These are phyloP conservation scores for Agaricus bisporus DNA, from an alignment of 768 basidiomycete species.

Conservation along the genomic window DNA sequence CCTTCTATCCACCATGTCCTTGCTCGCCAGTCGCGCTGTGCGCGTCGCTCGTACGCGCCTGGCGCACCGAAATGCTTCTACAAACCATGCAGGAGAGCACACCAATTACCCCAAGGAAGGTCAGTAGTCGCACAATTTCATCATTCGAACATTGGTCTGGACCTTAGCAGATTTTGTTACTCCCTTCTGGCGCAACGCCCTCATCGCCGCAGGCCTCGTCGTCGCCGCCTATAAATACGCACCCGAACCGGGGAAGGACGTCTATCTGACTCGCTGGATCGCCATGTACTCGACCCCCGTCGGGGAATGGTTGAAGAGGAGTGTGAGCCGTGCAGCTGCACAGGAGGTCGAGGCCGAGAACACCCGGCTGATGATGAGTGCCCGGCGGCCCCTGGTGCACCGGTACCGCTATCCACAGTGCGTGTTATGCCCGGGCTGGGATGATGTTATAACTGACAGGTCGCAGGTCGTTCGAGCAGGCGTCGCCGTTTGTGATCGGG, in stretches of 20 bases:
- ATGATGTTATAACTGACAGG: conserved; percentile 2
- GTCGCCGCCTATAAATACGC: conserved; percentile 63
- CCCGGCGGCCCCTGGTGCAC: conserved; percentile 44
- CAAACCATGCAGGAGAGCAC: conserved; percentile 2
- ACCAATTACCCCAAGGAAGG: conserved; percentile 38
- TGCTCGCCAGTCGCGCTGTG: not conserved
- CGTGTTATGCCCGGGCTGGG: conserved; percentile 22
- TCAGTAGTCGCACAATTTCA: conserved; percentile 20
- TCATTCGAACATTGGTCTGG: not conserved
- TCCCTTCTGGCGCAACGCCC: conserved; percentile 59
- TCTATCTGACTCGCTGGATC: conserved; percentile 63
- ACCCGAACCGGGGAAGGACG: conserved; percentile 53
- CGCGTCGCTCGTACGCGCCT: not conserved
- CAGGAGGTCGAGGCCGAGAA: conserved; percentile 37
- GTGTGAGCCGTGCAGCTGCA: conserved; percentile 50
- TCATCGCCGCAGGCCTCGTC: conserved; percentile 42
- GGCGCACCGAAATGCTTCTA: conserved; percentile 1
- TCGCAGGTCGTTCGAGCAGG: conserved; percentile 49
- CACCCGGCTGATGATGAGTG: conserved; percentile 34
- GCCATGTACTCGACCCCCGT: conserved; percentile 46
- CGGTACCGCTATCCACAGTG: conserved; percentile 73
- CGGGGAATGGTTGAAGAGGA: conserved; percentile 49
- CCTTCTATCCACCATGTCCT: conserved; percentile 1
- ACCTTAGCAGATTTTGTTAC: conserved; percentile 48
- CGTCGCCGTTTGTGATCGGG: conserved; percentile 52